A percentile compares a stretch with the other conserved stretches of the same genome.
These are phyloP conservation scores for Alternaria sp. DNA, from an alignment of 2,329 filamentous ascomycete genomes.

Conservation along the genomic window DNA sequence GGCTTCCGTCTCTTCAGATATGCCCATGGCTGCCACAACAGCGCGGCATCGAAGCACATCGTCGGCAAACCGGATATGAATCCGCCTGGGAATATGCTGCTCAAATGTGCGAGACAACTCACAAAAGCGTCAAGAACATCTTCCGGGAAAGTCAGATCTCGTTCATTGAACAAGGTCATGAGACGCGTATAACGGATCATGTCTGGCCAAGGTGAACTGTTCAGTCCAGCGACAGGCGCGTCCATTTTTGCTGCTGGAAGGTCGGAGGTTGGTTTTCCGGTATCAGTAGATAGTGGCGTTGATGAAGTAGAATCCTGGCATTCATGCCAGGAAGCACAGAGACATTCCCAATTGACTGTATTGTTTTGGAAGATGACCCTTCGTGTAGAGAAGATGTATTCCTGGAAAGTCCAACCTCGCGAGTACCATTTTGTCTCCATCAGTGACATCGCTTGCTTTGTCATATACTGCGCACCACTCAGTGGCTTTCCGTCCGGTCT, in stretches of 20 bases:
- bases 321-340: constrained; percentile 13
- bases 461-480: neutral
- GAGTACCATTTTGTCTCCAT: constrained; percentile 19
- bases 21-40: constrained; percentile 25
- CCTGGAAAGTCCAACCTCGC: constrained; percentile 26
- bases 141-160: constrained; percentile 23
- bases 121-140: constrained; percentile 27
- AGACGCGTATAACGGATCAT: neutral
- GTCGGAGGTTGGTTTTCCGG: no score
- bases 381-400: constrained; percentile 18
- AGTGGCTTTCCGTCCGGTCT: neutral
- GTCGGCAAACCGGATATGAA: constrained; percentile 27
- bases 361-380: constrained; percentile 18
- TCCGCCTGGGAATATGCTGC: constrained; percentile 12
- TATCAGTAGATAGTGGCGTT: no score
- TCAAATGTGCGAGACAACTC: constrained; percentile 15
- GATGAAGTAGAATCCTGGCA: constrained; percentile 1
- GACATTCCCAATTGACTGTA: constrained; percentile 23
- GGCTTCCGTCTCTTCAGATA: constrained; percentile 7
- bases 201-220: neutral
- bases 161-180: neutral
- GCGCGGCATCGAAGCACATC: constrained; percentile 26
- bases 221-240: neutral
- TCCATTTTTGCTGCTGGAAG: no score
- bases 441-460: neutral